Conservation (phyloP, 768 basidiomycete genomes). For the Mycena maculata region DNA sequence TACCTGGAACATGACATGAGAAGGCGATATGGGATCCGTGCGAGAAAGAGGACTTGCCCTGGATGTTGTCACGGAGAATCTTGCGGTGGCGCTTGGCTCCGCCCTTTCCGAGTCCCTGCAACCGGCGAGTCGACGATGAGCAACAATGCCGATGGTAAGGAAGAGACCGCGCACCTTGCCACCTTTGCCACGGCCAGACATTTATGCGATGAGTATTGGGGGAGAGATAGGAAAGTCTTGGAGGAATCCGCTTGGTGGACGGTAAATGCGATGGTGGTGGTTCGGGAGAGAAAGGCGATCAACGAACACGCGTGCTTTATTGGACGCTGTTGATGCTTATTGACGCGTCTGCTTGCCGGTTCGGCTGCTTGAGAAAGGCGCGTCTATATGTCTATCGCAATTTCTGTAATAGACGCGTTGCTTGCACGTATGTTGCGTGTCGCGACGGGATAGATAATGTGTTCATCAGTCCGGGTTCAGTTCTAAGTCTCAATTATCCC, state of each 20-base stretch:
- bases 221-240: neutral
- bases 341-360: conserved; percentile 7
- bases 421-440: too few relatives aligned
- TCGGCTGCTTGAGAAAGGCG: too few relatives aligned
- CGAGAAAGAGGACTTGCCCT: conserved; percentile 53
- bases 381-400: too few relatives aligned
- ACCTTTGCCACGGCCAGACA: conserved; percentile 98
- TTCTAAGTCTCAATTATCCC: too few relatives aligned
- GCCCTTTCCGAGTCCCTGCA: conserved; percentile 83
- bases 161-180: conserved; percentile 69
- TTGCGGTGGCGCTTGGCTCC: conserved; percentile 87
- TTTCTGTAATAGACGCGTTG: too few relatives aligned
- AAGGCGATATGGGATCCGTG: neutral
- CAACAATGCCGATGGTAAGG: neutral
- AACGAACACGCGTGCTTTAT: neutral
- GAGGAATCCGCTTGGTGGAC: conserved; percentile 1
- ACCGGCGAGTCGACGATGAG: conserved; percentile 15
- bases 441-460: too few relatives aligned
- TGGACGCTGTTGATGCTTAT: neutral
- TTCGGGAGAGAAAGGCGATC: conserved; percentile 26
- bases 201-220: conserved; percentile 45
- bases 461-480: too few relatives aligned
- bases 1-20: conserved; percentile 57
- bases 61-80: conserved; percentile 81
- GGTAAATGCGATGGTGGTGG: conserved; percentile 40